phyloP scores from a whole-genome alignment of 1,284 basidiomycete species.

The Chalciporus sp. region DNA sequence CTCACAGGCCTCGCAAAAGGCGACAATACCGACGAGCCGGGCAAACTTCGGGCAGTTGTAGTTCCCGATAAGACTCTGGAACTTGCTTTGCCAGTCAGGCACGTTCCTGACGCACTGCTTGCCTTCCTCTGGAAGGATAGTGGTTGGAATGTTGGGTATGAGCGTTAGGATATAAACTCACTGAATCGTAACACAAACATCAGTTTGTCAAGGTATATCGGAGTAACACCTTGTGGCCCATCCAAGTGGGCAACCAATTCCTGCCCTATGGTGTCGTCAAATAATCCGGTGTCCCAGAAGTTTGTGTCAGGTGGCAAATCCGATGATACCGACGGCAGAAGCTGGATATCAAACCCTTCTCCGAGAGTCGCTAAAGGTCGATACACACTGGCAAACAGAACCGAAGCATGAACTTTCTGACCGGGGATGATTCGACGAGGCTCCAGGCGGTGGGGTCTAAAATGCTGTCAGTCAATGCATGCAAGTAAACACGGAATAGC shows the following conservation, averaged over 20 bases:
- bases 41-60: constrained; percentile 10
- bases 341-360: constrained; percentile 28
- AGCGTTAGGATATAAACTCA: constrained; percentile 4
- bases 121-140: constrained; percentile 23
- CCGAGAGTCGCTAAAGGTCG: constrained; percentile 27
- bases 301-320: not conserved
- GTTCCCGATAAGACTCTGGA: constrained; percentile 14
- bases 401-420: constrained; percentile 34
- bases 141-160: not conserved
- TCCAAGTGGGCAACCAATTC: constrained; percentile 16
- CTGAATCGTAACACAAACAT: constrained; percentile 32
- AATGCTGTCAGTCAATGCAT: constrained; percentile 40
- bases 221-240: constrained; percentile 13
- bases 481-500: constrained; percentile 46
- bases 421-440: constrained; percentile 33
- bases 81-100: constrained; percentile 8
- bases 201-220: constrained; percentile 29
- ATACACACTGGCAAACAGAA: constrained; percentile 30
- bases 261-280: constrained; percentile 22
- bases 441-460: constrained; percentile 21
- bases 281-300: constrained; percentile 30
- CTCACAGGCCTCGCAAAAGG: constrained; percentile 30
- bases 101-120: constrained; percentile 19
- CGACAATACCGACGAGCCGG: constrained; percentile 23
- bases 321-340: constrained; percentile 7